Conservation (phyloP, 1,284 basidiomycete genomes). For the Gastroboletus turbinatus region DNA sequence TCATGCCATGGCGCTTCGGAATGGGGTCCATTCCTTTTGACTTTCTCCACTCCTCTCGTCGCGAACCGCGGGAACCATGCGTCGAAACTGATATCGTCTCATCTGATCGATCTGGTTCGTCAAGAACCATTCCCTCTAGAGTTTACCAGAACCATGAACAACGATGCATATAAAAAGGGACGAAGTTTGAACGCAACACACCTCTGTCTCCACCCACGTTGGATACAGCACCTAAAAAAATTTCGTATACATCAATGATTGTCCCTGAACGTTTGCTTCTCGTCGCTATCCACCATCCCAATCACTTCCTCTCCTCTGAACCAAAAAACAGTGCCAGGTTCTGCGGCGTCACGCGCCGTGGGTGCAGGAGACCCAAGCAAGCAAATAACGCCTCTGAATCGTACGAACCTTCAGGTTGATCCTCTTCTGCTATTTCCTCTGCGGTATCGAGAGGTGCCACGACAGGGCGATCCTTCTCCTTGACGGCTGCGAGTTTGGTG, state of each 20-base stretch:
- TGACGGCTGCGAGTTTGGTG: constrained; percentile 60
- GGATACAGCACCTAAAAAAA: constrained; percentile 20
- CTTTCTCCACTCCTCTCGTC: constrained; percentile 70
- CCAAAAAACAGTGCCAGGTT: constrained; percentile 44
- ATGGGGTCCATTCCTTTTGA: constrained; percentile 66
- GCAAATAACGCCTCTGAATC: constrained; percentile 35
- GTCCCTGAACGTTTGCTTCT: background rate
- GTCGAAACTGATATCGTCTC: constrained; percentile 58
- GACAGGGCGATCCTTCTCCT: constrained; percentile 35
- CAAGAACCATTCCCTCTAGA: constrained; percentile 58
- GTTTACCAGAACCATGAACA: constrained; percentile 9
- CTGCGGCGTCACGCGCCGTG: constrained; percentile 52
- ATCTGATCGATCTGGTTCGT: constrained; percentile 32
- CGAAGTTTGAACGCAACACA: constrained; percentile 20
- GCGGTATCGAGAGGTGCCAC: constrained; percentile 43
- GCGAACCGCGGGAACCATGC: constrained; percentile 68
- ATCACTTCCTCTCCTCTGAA: background rate
- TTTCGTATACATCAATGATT: constrained; percentile 18
- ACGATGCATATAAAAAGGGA: background rate
- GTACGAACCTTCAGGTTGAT: constrained; percentile 61
- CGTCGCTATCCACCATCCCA: background rate
- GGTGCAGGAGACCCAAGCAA: constrained; percentile 39
- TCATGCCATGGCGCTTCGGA: constrained; percentile 54
- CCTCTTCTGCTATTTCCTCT: constrained; percentile 36
- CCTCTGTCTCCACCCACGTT: constrained; percentile 23